Evolutionary conservation across 2,329 filamentous ascomycete genomes (phyloP).

Genomic region (Beauveria sp.): DNA sequence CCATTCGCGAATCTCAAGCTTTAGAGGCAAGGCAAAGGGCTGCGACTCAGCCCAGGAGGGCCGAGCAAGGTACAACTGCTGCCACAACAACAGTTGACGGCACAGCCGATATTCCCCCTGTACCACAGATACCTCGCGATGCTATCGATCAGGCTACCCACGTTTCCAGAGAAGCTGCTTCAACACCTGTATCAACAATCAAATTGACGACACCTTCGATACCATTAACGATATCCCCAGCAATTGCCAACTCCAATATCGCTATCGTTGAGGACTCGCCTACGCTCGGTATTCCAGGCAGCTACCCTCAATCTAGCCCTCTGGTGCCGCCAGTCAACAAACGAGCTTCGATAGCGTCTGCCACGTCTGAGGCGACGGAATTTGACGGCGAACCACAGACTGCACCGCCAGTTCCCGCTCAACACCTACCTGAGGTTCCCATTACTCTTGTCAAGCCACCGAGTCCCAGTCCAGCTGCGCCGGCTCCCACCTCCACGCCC

Average conservation of each 20-base stretch:
- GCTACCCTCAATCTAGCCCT: conserved; percentile 41
- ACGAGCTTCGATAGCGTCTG: conserved; percentile 52
- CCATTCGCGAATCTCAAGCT: conserved; percentile 66
- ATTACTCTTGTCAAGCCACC: conserved; percentile 22
- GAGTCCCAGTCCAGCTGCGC: conserved; percentile 19
- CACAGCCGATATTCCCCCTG: neutral
- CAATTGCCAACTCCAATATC: neutral
- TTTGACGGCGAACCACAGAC: conserved; percentile 68
- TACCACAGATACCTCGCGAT: conserved; percentile 7
- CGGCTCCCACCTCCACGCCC: conserved; percentile 14
- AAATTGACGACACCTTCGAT: neutral
- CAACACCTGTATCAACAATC: neutral
- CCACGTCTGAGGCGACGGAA: conserved; percentile 55
- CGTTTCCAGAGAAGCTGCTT: neutral
- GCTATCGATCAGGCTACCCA: neutral
- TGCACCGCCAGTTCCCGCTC: conserved; percentile 37
- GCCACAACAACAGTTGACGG: neutral
- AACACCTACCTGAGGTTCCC: conserved; percentile 19
- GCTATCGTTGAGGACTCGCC: conserved; percentile 45
- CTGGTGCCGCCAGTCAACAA: conserved; percentile 36
- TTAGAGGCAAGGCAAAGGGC: conserved; percentile 46
- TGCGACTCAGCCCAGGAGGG: conserved; percentile 39
- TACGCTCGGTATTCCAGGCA: conserved; percentile 58
- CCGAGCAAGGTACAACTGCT: conserved; percentile 17
- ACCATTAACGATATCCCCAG: conserved; percentile 12